Evolutionary conservation across 2,329 filamentous ascomycete genomes (phyloP), one percentile per base, ranked within the genome.

Genomic region (Phaeoacremonium minimum): DNA sequence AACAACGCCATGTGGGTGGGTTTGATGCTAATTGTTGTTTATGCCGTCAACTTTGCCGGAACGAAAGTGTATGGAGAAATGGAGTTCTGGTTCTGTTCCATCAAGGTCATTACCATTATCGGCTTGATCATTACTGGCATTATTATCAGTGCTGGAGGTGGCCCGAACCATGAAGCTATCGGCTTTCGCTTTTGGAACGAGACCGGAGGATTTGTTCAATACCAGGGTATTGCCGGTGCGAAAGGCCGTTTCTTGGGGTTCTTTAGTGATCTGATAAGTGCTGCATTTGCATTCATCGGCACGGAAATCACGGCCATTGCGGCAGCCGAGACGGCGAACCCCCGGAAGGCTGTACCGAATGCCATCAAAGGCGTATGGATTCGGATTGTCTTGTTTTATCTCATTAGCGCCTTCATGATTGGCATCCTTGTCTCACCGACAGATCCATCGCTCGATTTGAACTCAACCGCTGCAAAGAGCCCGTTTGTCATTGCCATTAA

Each of bases 401-500:
- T 79, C 6, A 55, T 82, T n/a, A 70, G 73, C 4, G 73, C 75
- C 17, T 66, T 83, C 45, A 61, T 80, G 42, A 73, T 83, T 30
- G 78, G 80, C 35, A 67, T 77, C 48, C 65, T 82, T 37, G 75
- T 78, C 6, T 69, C 87, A 2, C 84, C 80, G 51, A 70, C 87
- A 43, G 77, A 90, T 47, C 45, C 63, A 0, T 70, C 90, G 44
- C 70, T 80, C 4, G 63, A 63, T 20, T 72, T 68, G 32, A 71
- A 71, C 2, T 80, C 80, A 46, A 67, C 73, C 48, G 77, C 78
- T 7, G 72, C 69, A 7, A 73, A 77, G 3, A 80, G 75, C 20
- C 80, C 80, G 2, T 78, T 81, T 57, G 77, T 80, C 34, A 75
- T 80, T 45, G 83, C 83, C 19, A 87, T 87, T 61, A 71, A 80